Conservation (phyloP, 2,329 filamentous ascomycete genomes). For the Xylariaceae sp. region DNA sequence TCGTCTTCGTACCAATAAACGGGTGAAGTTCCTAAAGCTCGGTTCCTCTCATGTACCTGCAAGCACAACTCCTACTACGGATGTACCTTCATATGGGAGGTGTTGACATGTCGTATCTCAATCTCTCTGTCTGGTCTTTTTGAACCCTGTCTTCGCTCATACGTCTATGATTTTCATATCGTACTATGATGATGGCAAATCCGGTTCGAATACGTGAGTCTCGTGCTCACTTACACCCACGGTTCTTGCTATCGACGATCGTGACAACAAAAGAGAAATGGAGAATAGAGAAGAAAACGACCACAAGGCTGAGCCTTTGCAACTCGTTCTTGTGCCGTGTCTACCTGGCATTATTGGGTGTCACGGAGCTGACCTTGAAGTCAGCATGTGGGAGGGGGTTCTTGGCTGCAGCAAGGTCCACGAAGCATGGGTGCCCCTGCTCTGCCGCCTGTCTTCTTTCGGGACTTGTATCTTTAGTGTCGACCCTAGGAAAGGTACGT, state of each 20-base stretch:
- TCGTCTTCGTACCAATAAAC: background rate
- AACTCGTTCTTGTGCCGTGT: background rate
- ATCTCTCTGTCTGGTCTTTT: conserved; percentile 3
- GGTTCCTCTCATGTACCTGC: background rate
- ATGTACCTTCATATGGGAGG: background rate
- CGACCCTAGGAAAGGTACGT: background rate
- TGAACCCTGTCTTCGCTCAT: conserved; percentile 15
- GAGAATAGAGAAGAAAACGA: background rate
- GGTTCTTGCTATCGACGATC: background rate
- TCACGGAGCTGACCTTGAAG: conserved; percentile 14
- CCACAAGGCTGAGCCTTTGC: conserved; percentile 1
- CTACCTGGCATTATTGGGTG: background rate
- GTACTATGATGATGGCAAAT: background rate
- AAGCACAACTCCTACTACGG: background rate
- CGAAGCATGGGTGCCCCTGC: conserved; percentile 15
- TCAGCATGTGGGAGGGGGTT: conserved; percentile 13
- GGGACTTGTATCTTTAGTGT: conserved; percentile 10
- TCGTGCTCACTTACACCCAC: background rate
- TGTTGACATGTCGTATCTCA: conserved; percentile 16
- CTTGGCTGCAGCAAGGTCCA: conserved; percentile 17
- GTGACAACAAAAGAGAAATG: background rate
- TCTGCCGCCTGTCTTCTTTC: conserved; percentile 12
- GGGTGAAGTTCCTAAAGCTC: background rate
- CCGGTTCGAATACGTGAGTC: background rate
- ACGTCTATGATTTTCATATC: background rate